These are phyloP conservation scores for Sarocladium oryzae DNA, from an alignment of 2,329 filamentous ascomycete species.

Conservation along the genomic window DNA sequence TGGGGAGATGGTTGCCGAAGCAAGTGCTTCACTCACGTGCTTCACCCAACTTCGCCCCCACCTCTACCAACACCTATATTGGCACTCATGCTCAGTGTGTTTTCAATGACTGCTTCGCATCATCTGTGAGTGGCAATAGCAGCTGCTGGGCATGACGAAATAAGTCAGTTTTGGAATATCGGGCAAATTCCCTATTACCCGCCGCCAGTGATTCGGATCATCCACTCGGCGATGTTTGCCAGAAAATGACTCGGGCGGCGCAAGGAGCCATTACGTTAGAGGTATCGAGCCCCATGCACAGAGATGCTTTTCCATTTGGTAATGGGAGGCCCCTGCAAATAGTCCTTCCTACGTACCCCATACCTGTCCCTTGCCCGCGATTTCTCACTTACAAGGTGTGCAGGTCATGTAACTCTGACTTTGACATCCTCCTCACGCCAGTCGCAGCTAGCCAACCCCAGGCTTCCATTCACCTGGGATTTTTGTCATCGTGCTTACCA, in stretches of 20 bases:
- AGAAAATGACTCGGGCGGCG: constrained; percentile 24
- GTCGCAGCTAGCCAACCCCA: constrained; percentile 1
- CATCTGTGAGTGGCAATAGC: background rate
- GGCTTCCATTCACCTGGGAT: constrained; percentile 2
- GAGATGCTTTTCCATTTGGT: constrained; percentile 39
- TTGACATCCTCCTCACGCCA: background rate
- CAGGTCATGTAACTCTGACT: constrained; percentile 1
- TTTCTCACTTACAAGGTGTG: background rate
- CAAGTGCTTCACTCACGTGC: too few relatives aligned
- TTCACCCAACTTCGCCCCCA: too few relatives aligned
- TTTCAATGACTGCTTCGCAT: too few relatives aligned
- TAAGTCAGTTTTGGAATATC: background rate
- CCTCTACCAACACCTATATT: too few relatives aligned
- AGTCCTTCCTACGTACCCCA: background rate
- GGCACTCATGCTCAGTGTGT: too few relatives aligned
- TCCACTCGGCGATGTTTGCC: background rate
- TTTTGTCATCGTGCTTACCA: constrained; percentile 9
- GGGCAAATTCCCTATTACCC: constrained; percentile 1
- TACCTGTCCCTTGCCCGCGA: background rate
- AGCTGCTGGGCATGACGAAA: background rate
- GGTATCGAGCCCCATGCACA: constrained; percentile 23
- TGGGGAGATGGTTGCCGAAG: too few relatives aligned
- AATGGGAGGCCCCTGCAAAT: constrained; percentile 25
- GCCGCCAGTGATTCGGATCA: background rate
- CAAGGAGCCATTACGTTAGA: constrained; percentile 43